Percentiles rank a stretch among this genome's conserved stretches.
Conservation (phyloP, 2,329 filamentous ascomycete genomes). For the Fusarium compactum region DNA sequence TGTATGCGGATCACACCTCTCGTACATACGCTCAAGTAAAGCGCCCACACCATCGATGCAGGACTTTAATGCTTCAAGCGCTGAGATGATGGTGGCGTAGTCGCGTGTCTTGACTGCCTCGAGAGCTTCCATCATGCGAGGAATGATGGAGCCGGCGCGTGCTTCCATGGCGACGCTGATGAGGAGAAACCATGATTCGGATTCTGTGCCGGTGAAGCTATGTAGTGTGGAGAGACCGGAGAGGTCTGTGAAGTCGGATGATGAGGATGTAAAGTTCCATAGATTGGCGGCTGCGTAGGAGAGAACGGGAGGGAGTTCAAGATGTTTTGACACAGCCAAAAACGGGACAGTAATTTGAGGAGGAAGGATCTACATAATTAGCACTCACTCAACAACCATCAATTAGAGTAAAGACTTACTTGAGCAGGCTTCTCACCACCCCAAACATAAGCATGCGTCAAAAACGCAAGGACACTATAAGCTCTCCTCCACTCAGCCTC, state of each 20-base stretch:
- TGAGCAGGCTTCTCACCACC: slow-evolving; percentile 80
- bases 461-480: slow-evolving; percentile 81
- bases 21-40: slow-evolving; percentile 86
- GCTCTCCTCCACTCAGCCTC: slow-evolving; percentile 84
- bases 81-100: slow-evolving; percentile 68
- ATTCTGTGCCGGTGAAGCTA: slow-evolving; percentile 88
- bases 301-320: slow-evolving; percentile 88
- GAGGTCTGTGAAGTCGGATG: slow-evolving; percentile 69
- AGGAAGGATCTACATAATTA: slow-evolving; percentile 69
- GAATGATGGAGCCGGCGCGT: slow-evolving; percentile 78
- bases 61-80: slow-evolving; percentile 73
- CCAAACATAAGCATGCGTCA: slow-evolving; percentile 92
- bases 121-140: slow-evolving; percentile 82
- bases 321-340: slow-evolving; percentile 74
- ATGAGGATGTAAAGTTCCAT: slow-evolving; percentile 83
- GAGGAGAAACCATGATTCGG: slow-evolving; percentile 95
- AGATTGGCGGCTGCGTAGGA: slow-evolving; percentile 89
- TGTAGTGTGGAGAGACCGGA: slow-evolving; percentile 77
- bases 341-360: slow-evolving; percentile 83
- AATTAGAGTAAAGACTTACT: slow-evolving; percentile 57
- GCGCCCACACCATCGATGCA: slow-evolving; percentile 76
- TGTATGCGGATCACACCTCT: slow-evolving; percentile 84
- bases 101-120: slow-evolving; percentile 73
- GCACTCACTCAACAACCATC: no score
- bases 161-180: slow-evolving; percentile 93